A percentile compares a stretch with the other conserved stretches of the same genome.
Conservation (phyloP, 2,329 filamentous ascomycete genomes). For the Atkinsonella hypoxylon region DNA sequence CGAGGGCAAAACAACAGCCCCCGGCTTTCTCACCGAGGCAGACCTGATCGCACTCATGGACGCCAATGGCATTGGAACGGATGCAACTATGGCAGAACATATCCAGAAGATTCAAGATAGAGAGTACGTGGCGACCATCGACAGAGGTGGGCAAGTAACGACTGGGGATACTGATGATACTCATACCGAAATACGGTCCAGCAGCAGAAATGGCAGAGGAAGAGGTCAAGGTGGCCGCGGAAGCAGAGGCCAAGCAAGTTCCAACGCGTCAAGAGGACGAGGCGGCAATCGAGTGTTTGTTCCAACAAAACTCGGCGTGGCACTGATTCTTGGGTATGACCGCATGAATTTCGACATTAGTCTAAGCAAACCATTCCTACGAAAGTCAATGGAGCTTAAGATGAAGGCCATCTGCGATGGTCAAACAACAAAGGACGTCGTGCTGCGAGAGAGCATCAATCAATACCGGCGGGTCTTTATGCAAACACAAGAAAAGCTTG, state of each 20-base stretch:
- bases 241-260: slow-evolving; percentile 25
- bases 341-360: slow-evolving; percentile 87
- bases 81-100: slow-evolving; percentile 98
- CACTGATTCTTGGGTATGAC: slow-evolving; percentile 88
- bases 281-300: slow-evolving; percentile 71
- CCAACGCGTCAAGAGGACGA: slow-evolving; percentile 30
- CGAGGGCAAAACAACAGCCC: slow-evolving; percentile 80
- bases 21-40: slow-evolving; percentile 83
- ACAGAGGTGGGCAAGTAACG: slow-evolving; percentile 25
- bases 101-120: slow-evolving; percentile 91
- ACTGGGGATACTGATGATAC: slow-evolving; percentile 29
- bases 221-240: slow-evolving; percentile 34
- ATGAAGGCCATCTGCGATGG: slow-evolving; percentile 97
- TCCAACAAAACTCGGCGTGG: slow-evolving; percentile 81
- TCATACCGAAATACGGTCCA: not conserved
- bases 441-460: slow-evolving; percentile 71
- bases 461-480: slow-evolving; percentile 82
- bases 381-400: slow-evolving; percentile 94
- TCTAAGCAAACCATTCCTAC: slow-evolving; percentile 86
- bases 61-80: slow-evolving; percentile 94
- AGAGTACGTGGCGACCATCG: slow-evolving; percentile 65
- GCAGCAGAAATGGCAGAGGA: slow-evolving; percentile 32
- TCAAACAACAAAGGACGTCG: slow-evolving; percentile 56
- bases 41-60: slow-evolving; percentile 97
- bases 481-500: slow-evolving; percentile 66